Percentiles rank a stretch among this genome's conserved stretches.
phyloP scores from a whole-genome alignment of 2,329 filamentous ascomycete species.

The Aspergillus quadricinctus region DNA sequence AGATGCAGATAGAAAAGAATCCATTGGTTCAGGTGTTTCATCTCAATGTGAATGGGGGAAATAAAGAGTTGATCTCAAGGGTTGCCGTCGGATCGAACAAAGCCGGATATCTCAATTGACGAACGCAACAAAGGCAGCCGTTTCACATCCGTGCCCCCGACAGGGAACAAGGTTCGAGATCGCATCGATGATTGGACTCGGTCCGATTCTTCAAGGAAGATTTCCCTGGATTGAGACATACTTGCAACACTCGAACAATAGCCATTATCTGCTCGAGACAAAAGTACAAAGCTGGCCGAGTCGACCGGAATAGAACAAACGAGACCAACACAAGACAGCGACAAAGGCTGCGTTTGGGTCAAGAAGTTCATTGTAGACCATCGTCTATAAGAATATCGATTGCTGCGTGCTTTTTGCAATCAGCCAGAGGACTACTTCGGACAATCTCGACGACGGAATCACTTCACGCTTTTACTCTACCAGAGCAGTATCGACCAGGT shows the following conservation, averaged over 20 bases:
- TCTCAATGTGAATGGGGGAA: not conserved
- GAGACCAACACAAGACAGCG: not conserved
- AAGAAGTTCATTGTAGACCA: not conserved
- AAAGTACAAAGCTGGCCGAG: not conserved
- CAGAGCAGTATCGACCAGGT: not conserved
- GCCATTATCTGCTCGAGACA: not conserved
- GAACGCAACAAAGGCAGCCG: not conserved
- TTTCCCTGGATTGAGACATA: not conserved
- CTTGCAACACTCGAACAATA: not conserved
- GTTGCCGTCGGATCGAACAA: not conserved
- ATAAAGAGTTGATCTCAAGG: not conserved
- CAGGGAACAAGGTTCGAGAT: not conserved
- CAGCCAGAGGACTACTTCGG: not conserved
- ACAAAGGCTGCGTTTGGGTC: not conserved
- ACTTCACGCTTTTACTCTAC: not conserved
- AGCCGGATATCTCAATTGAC: not conserved
- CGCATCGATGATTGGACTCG: not conserved
- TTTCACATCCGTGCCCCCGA: not conserved
- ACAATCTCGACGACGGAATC: not conserved
- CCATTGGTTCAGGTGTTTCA: not conserved
- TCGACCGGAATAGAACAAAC: not conserved
- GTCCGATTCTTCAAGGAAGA: not conserved
- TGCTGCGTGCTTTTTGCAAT: not conserved
- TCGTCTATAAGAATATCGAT: not conserved
- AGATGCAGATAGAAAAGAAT: not conserved